A percentile compares a stretch with the other conserved stretches of the same genome.
phyloP scores from a whole-genome alignment of 2,329 filamentous ascomycete species.

The Nigrospora sphaerica region DNA sequence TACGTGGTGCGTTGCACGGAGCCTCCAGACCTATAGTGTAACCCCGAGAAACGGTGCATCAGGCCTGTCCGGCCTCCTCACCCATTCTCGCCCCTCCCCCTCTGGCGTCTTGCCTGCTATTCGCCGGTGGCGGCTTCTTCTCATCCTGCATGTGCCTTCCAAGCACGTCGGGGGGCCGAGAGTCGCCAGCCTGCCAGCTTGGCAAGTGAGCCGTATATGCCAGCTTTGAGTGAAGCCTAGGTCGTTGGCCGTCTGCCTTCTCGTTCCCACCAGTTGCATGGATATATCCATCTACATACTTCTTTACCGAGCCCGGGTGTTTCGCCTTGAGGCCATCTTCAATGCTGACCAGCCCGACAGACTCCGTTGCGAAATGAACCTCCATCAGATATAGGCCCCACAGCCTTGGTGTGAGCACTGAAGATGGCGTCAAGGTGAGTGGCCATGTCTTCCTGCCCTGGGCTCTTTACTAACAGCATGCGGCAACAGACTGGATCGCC shows the following conservation, averaged over 20 bases:
- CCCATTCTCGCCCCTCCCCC: too few species aligned
- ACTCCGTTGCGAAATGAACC: slow-evolving; percentile 5
- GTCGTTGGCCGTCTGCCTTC: too few species aligned
- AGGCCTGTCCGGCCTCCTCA: too few species aligned
- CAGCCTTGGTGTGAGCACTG: slow-evolving; percentile 3
- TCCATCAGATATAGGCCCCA: slow-evolving; percentile 4
- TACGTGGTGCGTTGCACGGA: background rate
- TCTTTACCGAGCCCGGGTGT: background rate
- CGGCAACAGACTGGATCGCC: slow-evolving; percentile 64
- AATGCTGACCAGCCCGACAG: background rate
- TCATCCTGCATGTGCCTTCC: too few species aligned
- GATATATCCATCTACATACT: too few species aligned
- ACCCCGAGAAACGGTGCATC: background rate
- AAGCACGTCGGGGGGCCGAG: too few species aligned
- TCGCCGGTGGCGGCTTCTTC: too few species aligned
- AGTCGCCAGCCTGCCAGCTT: too few species aligned
- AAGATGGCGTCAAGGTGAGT: slow-evolving; percentile 49
- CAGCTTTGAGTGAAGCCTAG: too few species aligned
- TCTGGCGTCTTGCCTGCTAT: too few species aligned
- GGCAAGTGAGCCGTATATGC: too few species aligned
- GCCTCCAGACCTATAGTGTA: background rate
- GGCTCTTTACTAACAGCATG: slow-evolving; percentile 1
- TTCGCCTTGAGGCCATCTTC: background rate
- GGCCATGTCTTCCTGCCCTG: background rate
- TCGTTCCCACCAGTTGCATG: too few species aligned